A percentile compares a stretch with the other conserved stretches of the same genome.
Conservation (phyloP, 371 early-diverging fungal genomes). For the Cladochytrium tenue region DNA sequence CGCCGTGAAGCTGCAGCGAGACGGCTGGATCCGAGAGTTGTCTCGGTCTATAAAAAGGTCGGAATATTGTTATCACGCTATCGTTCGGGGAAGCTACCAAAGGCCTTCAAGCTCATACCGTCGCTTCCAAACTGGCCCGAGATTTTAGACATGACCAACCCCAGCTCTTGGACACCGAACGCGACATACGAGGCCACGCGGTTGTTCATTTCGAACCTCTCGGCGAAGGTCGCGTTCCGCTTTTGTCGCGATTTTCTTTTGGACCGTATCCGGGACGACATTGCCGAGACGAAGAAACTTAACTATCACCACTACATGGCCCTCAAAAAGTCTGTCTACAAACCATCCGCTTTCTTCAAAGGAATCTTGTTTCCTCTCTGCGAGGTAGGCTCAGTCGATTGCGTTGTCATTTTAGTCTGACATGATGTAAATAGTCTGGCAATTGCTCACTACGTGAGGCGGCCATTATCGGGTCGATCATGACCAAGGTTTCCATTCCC, state of each 20-base stretch:
- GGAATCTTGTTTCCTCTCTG: constrained; percentile 95
- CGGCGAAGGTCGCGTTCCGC: constrained; percentile 87
- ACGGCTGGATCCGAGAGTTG: constrained; percentile 80
- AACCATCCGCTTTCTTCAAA: constrained; percentile 97
- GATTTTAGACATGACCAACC: constrained; percentile 85
- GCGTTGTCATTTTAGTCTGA: neutral
- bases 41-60: constrained; percentile 94
- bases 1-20: neutral
- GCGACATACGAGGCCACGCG: constrained; percentile 94
- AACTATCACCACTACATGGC: constrained; percentile 95
- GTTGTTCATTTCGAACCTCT: constrained; percentile 93
- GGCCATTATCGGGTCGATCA: constrained; percentile 89
- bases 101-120: constrained; percentile 98
- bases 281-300: constrained; percentile 90
- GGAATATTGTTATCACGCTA: constrained; percentile 88
- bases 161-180: constrained; percentile 93
- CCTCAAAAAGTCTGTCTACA: constrained; percentile 93
- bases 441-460: constrained; percentile 96
- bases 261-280: constrained; percentile 91
- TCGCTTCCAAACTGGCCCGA: constrained; percentile 95
- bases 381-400: constrained; percentile 51
- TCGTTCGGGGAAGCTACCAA: constrained; percentile 94
- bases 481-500: constrained; percentile 91
- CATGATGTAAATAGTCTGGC: constrained; percentile 50
- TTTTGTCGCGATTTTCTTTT: constrained; percentile 85